Percentiles rank a stretch among this genome's conserved stretches.
These are phyloP conservation scores for Ambrosia hybrid DNA, from an alignment of 140 eudicot genomes.

Conservation along the genomic window DNA sequence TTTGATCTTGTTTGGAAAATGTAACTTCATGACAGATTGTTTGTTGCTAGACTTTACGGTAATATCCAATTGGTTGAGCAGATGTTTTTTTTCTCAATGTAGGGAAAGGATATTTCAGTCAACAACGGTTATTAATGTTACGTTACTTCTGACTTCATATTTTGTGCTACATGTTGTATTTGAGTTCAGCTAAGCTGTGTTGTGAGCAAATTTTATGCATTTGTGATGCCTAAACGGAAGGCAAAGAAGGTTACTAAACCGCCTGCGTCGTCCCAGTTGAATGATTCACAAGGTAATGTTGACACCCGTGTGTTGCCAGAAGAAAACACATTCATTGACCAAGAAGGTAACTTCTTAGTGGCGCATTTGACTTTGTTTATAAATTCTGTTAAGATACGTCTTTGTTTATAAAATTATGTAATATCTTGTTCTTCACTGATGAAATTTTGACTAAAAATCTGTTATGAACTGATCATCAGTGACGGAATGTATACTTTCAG, in stretches of 20 bases:
- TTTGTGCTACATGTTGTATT: conserved; percentile 9
- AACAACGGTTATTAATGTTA: neutral
- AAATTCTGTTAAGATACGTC: no score
- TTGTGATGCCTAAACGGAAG: conserved; percentile 53
- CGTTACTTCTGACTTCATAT: neutral
- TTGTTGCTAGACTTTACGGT: neutral
- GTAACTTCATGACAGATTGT: neutral
- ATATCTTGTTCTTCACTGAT: no score
- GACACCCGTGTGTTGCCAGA: no score
- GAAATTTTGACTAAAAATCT: no score
- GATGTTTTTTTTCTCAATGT: neutral
- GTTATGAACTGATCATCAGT: no score
- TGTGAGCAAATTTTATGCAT: conserved; percentile 19
- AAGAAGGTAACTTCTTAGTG: no score
- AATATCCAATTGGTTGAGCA: neutral
- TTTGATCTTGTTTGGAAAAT: neutral
- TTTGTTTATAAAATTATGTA: no score
- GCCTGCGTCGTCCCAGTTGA: neutral
- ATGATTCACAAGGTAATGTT: no score
- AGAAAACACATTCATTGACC: no score
- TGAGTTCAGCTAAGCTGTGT: conserved; percentile 5
- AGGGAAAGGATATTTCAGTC: neutral
- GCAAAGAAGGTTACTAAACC: conserved; percentile 34
- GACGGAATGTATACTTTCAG: no score
- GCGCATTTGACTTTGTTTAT: no score